phyloP scores from a whole-genome alignment of 2,329 filamentous ascomycete genomes.

The Colletotrichum phormii region DNA sequence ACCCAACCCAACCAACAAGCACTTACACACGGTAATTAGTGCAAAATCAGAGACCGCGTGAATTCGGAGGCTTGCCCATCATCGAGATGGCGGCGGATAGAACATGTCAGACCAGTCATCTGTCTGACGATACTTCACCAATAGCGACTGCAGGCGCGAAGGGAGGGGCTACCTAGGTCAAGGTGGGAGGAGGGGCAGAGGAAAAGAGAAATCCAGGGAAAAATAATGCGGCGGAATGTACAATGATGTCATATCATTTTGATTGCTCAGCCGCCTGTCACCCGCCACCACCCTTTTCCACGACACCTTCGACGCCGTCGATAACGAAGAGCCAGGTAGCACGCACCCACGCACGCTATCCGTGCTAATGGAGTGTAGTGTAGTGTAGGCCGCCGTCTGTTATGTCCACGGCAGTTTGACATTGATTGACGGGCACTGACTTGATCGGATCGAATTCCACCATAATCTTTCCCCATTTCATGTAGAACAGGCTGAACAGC shows the following conservation, averaged over 20 bases:
- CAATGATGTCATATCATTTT: slow-evolving; percentile 19
- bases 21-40: neutral
- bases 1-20: neutral
- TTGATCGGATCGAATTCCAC: neutral
- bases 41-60: neutral
- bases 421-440: no score
- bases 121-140: slow-evolving; percentile 8
- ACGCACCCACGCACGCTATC: no score
- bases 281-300: neutral
- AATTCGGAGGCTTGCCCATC: neutral
- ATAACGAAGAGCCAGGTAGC: no score
- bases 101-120: slow-evolving; percentile 4
- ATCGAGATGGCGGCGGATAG: slow-evolving; percentile 3
- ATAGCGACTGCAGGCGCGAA: neutral
- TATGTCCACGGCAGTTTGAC: no score
- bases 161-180: neutral
- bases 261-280: neutral
- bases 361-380: no score
- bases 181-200: neutral
- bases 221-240: neutral
- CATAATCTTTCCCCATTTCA: no score
- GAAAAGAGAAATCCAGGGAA: no score
- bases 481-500: no score
- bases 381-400: no score
- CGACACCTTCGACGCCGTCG: neutral